Base-by-base conservation (phyloP, 2,329 filamentous ascomycete species). In the Stachybotrys elegans region DNA sequence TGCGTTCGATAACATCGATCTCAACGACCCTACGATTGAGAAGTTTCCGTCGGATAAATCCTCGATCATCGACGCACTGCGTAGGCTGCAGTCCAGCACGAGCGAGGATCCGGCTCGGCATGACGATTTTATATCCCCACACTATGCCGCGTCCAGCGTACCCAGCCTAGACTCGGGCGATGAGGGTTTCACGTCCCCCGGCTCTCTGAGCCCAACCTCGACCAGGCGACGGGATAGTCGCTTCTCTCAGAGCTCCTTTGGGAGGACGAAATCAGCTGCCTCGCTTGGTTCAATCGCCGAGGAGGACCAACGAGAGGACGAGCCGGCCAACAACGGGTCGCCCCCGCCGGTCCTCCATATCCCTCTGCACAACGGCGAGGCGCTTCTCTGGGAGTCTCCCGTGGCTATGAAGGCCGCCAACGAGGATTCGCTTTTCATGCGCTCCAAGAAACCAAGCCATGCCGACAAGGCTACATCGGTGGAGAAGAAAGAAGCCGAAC, bases 281-380 rank as follows among this genome's bases (percentile, higher is more conserved):
- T 73, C 72, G 3, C 60, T 76, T 6, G 63, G 69, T 7, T 67
- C 71, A 14, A 76, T 76, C 40, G 66, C 67, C 3, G 72, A 76
- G 50, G 68, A 69, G 38, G 38, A 40, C 23, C 38, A 40, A 23
- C 38, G 17, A 7, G 23, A 19, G n/a, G n/a, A n/a, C n/a, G n/a
- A n/a, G n/a, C n/a, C n/a, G n/a, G n/a, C n/a, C n/a, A n/a, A n/a
- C n/a, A n/a, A n/a, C n/a, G n/a, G n/a, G n/a, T n/a, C n/a, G n/a
- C n/a, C n/a, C n/a, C n/a, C n/a, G n/a, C n/a, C n/a, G n/a, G n/a
- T n/a, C n/a, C n/a, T n/a, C n/a, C n/a, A n/a, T n/a, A n/a, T n/a
- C n/a, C n/a, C n/a, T n/a, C n/a, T n/a, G n/a, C n/a, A n/a, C n/a
- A n/a, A n/a, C n/a, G n/a, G n/a, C n/a, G n/a, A n/a, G n/a, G n/a